phyloP scores from a whole-genome alignment of 2,329 filamentous ascomycete genomes.

The Ceratocystis cubensis region DNA sequence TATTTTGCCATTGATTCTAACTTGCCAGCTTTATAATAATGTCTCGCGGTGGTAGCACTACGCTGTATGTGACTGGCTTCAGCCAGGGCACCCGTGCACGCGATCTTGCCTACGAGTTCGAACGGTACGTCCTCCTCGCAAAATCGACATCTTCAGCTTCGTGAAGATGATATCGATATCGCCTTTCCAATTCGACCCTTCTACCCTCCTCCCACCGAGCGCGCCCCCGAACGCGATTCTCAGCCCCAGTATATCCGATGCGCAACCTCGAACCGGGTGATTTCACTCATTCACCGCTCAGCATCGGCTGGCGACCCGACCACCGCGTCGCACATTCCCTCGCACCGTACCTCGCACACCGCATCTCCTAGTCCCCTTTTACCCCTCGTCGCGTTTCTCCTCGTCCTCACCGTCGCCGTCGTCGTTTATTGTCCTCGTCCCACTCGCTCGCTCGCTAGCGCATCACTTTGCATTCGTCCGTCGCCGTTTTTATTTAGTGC shows the following conservation, averaged over 20 bases:
- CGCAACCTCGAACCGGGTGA: slow-evolving; percentile 3
- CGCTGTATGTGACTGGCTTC: slow-evolving; percentile 97
- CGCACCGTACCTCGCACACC: not conserved
- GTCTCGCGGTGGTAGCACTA: slow-evolving; percentile 77
- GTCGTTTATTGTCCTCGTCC: slow-evolving; percentile 8
- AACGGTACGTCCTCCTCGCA: slow-evolving; percentile 70
- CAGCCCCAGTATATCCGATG: slow-evolving; percentile 8
- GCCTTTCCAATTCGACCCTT: slow-evolving; percentile 10
- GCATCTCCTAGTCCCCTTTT: not conserved
- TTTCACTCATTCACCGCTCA: slow-evolving; percentile 4
- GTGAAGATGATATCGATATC: slow-evolving; percentile 15
- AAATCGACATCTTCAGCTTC: slow-evolving; percentile 12
- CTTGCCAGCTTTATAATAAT: slow-evolving; percentile 37
- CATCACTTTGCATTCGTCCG: slow-evolving; percentile 7
- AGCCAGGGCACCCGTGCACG: slow-evolving; percentile 96
- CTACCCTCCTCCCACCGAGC: slow-evolving; percentile 11
- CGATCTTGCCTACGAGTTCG: slow-evolving; percentile 99
- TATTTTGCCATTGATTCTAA: slow-evolving; percentile 16
- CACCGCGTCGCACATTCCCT: slow-evolving; percentile 9
- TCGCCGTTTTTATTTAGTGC: slow-evolving; percentile 10
- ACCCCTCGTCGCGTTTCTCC: slow-evolving; percentile 7
- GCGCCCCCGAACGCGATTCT: not conserved
- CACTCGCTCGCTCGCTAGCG: slow-evolving; percentile 2
- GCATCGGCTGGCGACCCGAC: slow-evolving; percentile 4
- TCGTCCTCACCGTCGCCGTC: slow-evolving; percentile 6